Percentiles rank a stretch among this genome's conserved stretches.
phyloP scores from a whole-genome alignment of 257 asterid genomes.

The Lycium barbarum region DNA sequence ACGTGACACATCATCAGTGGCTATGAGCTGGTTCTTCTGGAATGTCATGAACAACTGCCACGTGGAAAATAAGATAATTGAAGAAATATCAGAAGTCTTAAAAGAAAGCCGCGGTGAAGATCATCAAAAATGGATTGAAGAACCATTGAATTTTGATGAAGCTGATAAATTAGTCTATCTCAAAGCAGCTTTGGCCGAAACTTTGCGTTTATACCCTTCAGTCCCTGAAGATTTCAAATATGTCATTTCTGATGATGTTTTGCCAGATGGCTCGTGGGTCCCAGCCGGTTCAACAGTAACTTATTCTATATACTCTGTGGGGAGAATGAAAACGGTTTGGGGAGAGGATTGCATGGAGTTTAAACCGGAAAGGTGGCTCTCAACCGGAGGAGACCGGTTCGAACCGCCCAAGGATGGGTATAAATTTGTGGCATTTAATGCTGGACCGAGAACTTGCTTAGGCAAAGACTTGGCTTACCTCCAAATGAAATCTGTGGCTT shows the following conservation, averaged over 20 bases:
- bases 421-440: constrained; percentile 75
- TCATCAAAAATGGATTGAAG: constrained; percentile 59
- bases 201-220: constrained; percentile 80
- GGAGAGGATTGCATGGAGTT: constrained; percentile 89
- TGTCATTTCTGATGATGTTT: constrained; percentile 65
- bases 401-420: constrained; percentile 72
- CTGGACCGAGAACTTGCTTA: constrained; percentile 84
- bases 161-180: constrained; percentile 73
- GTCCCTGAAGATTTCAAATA: constrained; percentile 86
- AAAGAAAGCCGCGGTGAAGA: constrained; percentile 60
- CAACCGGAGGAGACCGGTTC: constrained; percentile 60
- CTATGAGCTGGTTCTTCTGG: constrained; percentile 92
- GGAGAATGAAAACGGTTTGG: constrained; percentile 77
- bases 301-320: constrained; percentile 79
- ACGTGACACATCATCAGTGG: constrained; percentile 87
- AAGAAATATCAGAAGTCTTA: constrained; percentile 53
- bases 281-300: constrained; percentile 89
- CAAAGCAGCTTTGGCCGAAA: constrained; percentile 76
- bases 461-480: constrained; percentile 90
- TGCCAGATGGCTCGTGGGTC: constrained; percentile 71
- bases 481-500: constrained; percentile 87
- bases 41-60: constrained; percentile 61
- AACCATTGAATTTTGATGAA: constrained; percentile 77
- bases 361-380: constrained; percentile 88
- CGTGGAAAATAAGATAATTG: constrained; percentile 61